Conservation (phyloP, 2,329 filamentous ascomycete genomes). For the Apiospora kogelbergensis region DNA sequence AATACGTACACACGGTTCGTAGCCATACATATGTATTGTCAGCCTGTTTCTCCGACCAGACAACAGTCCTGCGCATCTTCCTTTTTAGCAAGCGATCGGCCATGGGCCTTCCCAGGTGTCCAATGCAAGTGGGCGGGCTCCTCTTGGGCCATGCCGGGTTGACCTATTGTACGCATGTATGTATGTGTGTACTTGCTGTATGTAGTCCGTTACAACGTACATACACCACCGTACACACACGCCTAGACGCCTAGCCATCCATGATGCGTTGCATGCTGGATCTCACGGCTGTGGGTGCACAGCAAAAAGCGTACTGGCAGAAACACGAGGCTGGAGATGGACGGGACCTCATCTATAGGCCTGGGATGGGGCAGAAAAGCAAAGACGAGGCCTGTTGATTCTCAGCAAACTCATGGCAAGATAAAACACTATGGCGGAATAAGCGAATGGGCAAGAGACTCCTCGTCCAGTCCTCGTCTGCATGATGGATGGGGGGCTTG, state of each 20-base stretch:
- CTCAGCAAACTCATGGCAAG: not conserved
- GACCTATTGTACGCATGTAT: not conserved
- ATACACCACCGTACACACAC: too few species aligned
- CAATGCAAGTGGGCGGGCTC: not conserved
- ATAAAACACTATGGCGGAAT: slow-evolving; percentile 2
- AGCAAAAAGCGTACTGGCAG: not conserved
- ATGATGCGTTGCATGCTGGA: not conserved
- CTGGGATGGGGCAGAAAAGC: not conserved
- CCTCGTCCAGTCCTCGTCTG: too few species aligned
- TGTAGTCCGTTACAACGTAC: not conserved
- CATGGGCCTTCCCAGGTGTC: not conserved
- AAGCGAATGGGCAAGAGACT: not conserved
- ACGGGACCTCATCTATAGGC: not conserved
- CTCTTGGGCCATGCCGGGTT: not conserved
- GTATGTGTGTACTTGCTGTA: not conserved
- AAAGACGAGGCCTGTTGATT: not conserved
- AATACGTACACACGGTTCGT: not conserved
- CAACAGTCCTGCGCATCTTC: not conserved
- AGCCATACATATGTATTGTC: not conserved
- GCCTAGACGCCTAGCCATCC: not conserved
- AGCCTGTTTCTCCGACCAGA: not conserved
- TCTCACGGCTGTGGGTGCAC: not conserved
- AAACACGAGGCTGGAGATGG: not conserved
- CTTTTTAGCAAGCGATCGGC: slow-evolving; percentile 1
- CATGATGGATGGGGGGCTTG: not conserved